These are phyloP conservation scores for Phytopythium kandeliae DNA, from an alignment of 352 stramenopile genomes.

Conservation along the genomic window DNA sequence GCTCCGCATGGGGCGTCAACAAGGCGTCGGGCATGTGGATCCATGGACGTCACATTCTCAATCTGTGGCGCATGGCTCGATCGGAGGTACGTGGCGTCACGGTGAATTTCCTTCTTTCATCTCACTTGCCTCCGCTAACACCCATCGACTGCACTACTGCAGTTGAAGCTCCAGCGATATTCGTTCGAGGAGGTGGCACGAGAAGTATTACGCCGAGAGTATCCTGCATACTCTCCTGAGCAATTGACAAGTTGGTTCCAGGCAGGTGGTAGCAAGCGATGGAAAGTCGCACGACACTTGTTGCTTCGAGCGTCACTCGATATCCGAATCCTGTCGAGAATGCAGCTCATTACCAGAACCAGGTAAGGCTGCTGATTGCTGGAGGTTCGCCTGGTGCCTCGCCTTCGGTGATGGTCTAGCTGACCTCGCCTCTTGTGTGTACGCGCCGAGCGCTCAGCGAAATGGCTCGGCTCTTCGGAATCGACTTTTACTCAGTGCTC, in stretches of 20 bases:
- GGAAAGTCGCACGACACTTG: slow-evolving; percentile 54
- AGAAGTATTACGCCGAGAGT: slow-evolving; percentile 53
- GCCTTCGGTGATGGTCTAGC: background rate
- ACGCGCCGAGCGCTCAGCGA: slow-evolving; percentile 82
- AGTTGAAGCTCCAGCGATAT: slow-evolving; percentile 84
- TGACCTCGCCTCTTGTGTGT: slow-evolving; percentile 81
- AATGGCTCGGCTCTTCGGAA: slow-evolving; percentile 92
- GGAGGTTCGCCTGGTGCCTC: too few species aligned
- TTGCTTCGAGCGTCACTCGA: slow-evolving; percentile 44
- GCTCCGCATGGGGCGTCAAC: slow-evolving; percentile 69
- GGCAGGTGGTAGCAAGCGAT: slow-evolving; percentile 26
- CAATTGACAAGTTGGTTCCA: slow-evolving; percentile 60
- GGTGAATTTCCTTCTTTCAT: background rate
- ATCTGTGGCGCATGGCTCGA: slow-evolving; percentile 87
- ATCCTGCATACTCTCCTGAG: slow-evolving; percentile 54
- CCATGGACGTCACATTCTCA: slow-evolving; percentile 86
- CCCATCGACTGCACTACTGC: too few species aligned
- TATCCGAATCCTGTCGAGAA: slow-evolving; percentile 70
- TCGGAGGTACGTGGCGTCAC: slow-evolving; percentile 48
- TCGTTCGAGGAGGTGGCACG: slow-evolving; percentile 73
- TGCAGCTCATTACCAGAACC: slow-evolving; percentile 83
- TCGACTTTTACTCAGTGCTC: slow-evolving; percentile 92
- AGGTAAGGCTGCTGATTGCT: slow-evolving; percentile 23
- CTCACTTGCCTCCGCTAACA: too few species aligned
- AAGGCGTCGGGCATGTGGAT: slow-evolving; percentile 88